Evolutionary conservation across 1,284 basidiomycete genomes (phyloP), one percentile per base, ranked within the genome.

Genomic region (Peniophora sp.): DNA sequence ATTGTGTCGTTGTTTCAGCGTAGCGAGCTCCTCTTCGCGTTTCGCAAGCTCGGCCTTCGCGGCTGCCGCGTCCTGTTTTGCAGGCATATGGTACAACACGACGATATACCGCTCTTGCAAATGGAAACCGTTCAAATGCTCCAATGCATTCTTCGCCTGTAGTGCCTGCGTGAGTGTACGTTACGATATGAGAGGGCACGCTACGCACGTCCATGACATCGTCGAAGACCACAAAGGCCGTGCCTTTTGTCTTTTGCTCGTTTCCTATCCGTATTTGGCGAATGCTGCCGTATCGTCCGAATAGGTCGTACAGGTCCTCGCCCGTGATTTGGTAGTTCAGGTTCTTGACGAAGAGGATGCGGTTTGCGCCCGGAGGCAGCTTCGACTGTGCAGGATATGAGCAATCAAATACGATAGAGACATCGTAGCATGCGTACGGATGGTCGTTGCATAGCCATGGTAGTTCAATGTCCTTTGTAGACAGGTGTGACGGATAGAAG

Each of bases 61-160:
- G 12, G 89, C 87, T 1, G 89, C 89, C 2, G 91, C 90, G 59
- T 97, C 92, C 63, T 95, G 90, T 67, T 94, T 92, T 19, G 92
- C 88, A 36, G 94, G 94, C 83, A 98, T 96, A 65, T 99, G 96
- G 63, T 97, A 98, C 24, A 99, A 73, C 14, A 99, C 96, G 50
- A 95, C 92, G 52, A 99, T 96, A 69, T 99, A 99, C 32, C 97
- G 85, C 68, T 97, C 96, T 73, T 97, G 93, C 55, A 99, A 70
- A 72, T 99, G 96, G 74, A 99, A 99, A 38, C 96, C 97, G 62
- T 99, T 99, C 63, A 99, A 69, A 67, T 97, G 91, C 64, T 96
- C 94, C 51, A 97, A 82, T 1, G 96, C 96, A 63, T 95, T 94
- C 70, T 97, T 97, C 16, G 92, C 92, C 85, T 94, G 61, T 14